Conservation (phyloP, 2,329 filamentous ascomycete species). For the Epichloe baconii region DNA sequence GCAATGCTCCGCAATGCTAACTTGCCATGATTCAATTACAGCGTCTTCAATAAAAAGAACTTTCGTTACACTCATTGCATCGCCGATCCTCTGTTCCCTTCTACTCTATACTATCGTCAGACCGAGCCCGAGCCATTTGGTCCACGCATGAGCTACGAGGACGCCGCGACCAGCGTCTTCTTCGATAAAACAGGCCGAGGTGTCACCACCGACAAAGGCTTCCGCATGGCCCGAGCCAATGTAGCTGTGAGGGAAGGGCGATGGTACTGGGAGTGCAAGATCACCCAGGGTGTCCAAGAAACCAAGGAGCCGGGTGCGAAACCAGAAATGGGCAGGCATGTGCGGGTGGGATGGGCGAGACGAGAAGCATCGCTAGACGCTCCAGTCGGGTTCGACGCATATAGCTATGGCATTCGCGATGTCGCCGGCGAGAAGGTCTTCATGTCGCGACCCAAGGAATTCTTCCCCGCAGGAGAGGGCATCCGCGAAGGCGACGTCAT, state of each 20-base stretch:
- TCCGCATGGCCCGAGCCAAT: conserved; percentile 82
- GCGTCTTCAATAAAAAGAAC: conserved; percentile 52
- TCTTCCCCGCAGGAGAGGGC: conserved; percentile 66
- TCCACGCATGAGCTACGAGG: conserved; percentile 82
- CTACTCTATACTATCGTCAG: conserved; percentile 77
- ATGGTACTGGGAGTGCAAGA: conserved; percentile 89
- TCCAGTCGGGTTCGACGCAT: conserved; percentile 77
- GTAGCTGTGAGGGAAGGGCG: conserved; percentile 79
- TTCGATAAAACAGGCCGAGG: conserved; percentile 64
- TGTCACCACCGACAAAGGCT: conserved; percentile 84
- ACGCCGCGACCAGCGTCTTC: conserved; percentile 73
- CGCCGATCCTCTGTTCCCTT: conserved; percentile 75
- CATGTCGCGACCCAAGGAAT: conserved; percentile 84
- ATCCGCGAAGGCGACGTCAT: conserved; percentile 87
- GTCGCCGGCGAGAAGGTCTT: conserved; percentile 83
- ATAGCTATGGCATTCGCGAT: conserved; percentile 89
- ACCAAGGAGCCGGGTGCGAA: conserved; percentile 28
- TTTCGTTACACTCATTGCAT: conserved; percentile 89
- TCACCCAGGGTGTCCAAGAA: conserved; percentile 57
- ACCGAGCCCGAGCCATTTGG: conserved; percentile 77
- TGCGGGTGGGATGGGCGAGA: conserved; percentile 78
- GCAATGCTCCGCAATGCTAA: conserved; percentile 3
- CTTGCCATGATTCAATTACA: conserved; percentile 17
- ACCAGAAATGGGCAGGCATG: conserved; percentile 42
- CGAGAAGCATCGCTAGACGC: conserved; percentile 72